phyloP scores from a whole-genome alignment of 352 stramenopile genomes.

The Phytophthora lateralis region DNA sequence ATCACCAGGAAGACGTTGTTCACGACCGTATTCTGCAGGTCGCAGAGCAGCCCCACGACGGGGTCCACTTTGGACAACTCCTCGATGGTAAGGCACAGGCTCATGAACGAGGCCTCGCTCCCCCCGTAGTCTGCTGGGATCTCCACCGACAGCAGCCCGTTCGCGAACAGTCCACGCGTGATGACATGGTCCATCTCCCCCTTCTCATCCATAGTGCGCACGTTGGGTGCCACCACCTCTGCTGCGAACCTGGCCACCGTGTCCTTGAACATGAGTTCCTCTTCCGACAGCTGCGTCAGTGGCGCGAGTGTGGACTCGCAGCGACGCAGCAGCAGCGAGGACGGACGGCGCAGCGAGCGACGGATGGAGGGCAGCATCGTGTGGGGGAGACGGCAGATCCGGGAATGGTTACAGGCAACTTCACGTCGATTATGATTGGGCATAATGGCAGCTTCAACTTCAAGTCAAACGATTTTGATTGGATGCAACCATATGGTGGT shows the following conservation, averaged over 20 bases:
- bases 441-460: not conserved
- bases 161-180: slow-evolving; percentile 92
- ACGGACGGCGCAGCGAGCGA: slow-evolving; percentile 6
- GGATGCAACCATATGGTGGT: not conserved
- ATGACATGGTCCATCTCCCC: slow-evolving; percentile 91
- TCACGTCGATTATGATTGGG: slow-evolving; percentile 28
- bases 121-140: slow-evolving; percentile 94
- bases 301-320: slow-evolving; percentile 38
- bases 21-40: slow-evolving; percentile 95
- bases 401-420: slow-evolving; percentile 14
- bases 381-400: slow-evolving; percentile 12
- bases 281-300: slow-evolving; percentile 65
- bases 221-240: slow-evolving; percentile 85
- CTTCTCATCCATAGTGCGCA: slow-evolving; percentile 93
- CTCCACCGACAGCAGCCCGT: slow-evolving; percentile 96
- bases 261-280: slow-evolving; percentile 78
- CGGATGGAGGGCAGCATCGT: slow-evolving; percentile 5
- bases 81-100: slow-evolving; percentile 95
- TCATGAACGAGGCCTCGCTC: slow-evolving; percentile 95
- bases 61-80: slow-evolving; percentile 96
- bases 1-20: slow-evolving; percentile 95
- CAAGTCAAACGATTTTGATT: slow-evolving; percentile 5
- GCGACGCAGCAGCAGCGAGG: slow-evolving; percentile 1
- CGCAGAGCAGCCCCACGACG: slow-evolving; percentile 93
- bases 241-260: slow-evolving; percentile 86